Evolutionary conservation across 768 basidiomycete genomes (phyloP), one percentile per base, ranked within the genome.

Genomic region (Pisolithus marmoratus): DNA sequence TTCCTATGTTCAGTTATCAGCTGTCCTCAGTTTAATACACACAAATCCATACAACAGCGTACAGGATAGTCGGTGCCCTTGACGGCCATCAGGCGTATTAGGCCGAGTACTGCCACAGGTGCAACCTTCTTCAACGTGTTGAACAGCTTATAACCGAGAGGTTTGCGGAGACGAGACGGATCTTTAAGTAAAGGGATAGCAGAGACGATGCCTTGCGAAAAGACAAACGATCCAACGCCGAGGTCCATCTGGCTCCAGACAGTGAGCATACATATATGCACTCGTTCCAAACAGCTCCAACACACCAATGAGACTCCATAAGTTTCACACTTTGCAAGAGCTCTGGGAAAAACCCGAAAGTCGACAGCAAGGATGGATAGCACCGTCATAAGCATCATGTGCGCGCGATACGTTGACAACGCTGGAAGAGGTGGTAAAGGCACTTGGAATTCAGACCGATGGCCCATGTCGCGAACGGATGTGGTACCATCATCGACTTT

Each of bases 191-290:
- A 65, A 1, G 91, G 86, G 41, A 87, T 83, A 0, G 91, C 86
- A n/a, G 93, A 93, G 5, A 94, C 84, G 40, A 99, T 67, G 20
- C 96, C 96, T 63, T 94, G 89, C 0, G 95, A 94, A 66, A 96
- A 98, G 12, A 98, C 91, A 57, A 99, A 98, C 1, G 94, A 93
- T 12, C 96, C 96, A 2, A 97, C 95, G 11, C 96, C 96, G 12
- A 94, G 70, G 63, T 99, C 96, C 96, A 98, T 99, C 95, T 99
- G 55, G 29, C 17, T 50, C 7, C 38, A 50, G 46, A 41, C 9
- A 47, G 43, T 56, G 29, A 46, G 48, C 41, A 26, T 11, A 9
- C 9, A 24, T 31, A 31, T 40, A 9, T 54, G 8, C 19, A 45
- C 17, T 31, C 29, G 5, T 38, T 46, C 46, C 9, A 40, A 9